Conservation (phyloP, 2,329 filamentous ascomycete species). For the Verticillium longisporum region DNA sequence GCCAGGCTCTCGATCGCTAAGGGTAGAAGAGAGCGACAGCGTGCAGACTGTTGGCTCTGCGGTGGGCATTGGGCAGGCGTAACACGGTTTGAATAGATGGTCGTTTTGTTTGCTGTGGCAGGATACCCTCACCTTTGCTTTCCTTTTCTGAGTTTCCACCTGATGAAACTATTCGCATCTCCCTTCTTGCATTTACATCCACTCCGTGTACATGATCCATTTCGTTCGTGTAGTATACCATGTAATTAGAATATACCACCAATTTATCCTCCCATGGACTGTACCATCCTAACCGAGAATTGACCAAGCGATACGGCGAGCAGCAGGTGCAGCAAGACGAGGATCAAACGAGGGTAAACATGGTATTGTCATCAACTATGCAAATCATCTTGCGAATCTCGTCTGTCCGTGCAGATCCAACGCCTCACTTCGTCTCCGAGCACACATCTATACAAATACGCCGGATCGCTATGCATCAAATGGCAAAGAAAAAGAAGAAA, state of each 20-base stretch:
- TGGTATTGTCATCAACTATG: too few relatives aligned
- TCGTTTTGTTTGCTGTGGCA: background rate
- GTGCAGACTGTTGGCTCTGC: background rate
- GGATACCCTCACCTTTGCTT: background rate
- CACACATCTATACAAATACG: background rate
- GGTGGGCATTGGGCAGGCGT: background rate
- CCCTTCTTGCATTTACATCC: background rate
- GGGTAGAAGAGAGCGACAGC: background rate
- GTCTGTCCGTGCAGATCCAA: background rate
- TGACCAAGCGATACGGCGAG: too few relatives aligned
- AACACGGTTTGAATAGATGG: background rate
- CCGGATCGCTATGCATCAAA: background rate
- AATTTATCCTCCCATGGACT: too few relatives aligned
- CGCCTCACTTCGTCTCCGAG: background rate
- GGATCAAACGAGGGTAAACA: too few relatives aligned
- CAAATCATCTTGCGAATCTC: too few relatives aligned
- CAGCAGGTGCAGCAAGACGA: too few relatives aligned
- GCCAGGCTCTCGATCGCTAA: conserved; percentile 48
- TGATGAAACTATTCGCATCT: background rate
- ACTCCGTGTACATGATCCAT: background rate
- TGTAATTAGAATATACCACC: too few relatives aligned
- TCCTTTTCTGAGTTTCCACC: background rate
- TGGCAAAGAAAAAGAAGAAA: too few relatives aligned
- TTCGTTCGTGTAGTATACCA: background rate
- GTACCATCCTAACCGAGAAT: too few relatives aligned